These are phyloP conservation scores for Gliomastix tumulicola DNA, from an alignment of 2,329 filamentous ascomycete species.

Conservation along the genomic window DNA sequence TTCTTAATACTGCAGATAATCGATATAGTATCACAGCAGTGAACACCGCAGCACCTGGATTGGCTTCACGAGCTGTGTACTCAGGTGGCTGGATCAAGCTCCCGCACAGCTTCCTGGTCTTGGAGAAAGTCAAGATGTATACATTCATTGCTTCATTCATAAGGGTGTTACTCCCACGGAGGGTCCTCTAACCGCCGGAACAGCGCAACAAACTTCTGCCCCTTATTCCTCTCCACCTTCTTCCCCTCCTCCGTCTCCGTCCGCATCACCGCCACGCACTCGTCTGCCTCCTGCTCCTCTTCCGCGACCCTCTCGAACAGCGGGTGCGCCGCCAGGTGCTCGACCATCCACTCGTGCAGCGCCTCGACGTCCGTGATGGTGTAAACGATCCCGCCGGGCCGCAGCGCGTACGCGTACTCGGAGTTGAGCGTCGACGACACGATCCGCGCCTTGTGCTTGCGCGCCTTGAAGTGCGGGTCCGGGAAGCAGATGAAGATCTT, in stretches of 20 bases:
- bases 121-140: too few species aligned
- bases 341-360: slow-evolving; percentile 87
- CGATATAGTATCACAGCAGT: too few species aligned
- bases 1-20: too few species aligned
- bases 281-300: slow-evolving; percentile 60
- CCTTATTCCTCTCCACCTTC: slow-evolving; percentile 88
- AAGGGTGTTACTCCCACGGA: slow-evolving; percentile 62
- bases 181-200: slow-evolving; percentile 79
- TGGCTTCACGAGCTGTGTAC: too few species aligned
- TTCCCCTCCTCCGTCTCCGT: slow-evolving; percentile 93
- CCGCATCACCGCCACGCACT: slow-evolving; percentile 65
- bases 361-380: slow-evolving; percentile 98
- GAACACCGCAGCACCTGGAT: too few species aligned
- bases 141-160: too few species aligned
- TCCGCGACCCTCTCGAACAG: slow-evolving; percentile 70
- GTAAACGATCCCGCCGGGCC: slow-evolving; percentile 80
- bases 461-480: slow-evolving; percentile 94
- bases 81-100: too few species aligned
- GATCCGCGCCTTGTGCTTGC: slow-evolving; percentile 96
- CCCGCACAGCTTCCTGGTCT: too few species aligned
- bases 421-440: slow-evolving; percentile 82
- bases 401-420: slow-evolving; percentile 85
- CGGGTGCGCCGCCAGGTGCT: slow-evolving; percentile 71
- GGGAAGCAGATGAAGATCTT: slow-evolving; percentile 98
- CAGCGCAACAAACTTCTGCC: slow-evolving; percentile 84